These are phyloP conservation scores for Gamsiella multidivaricata DNA, from an alignment of 192 early-diverging fungal species.

Conservation along the genomic window DNA sequence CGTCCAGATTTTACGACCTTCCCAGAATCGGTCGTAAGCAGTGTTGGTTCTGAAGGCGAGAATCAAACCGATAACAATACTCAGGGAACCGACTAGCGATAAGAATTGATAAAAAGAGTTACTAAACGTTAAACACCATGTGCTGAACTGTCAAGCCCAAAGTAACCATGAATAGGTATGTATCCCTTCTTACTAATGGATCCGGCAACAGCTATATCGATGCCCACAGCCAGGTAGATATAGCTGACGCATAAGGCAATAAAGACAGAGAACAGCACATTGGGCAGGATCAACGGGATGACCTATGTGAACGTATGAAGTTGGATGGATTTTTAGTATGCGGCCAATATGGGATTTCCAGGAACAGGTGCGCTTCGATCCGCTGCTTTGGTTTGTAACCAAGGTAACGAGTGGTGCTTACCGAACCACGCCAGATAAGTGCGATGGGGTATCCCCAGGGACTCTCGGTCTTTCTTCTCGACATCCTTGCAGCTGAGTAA, in stretches of 20 bases:
- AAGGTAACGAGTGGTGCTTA: not conserved
- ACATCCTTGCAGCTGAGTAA: slow-evolving; percentile 1
- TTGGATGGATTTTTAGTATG: not conserved
- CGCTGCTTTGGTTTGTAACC: not conserved
- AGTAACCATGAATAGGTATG: too few species aligned
- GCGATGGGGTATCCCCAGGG: slow-evolving; percentile 55
- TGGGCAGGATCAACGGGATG: slow-evolving; percentile 46
- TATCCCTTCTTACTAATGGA: slow-evolving; percentile 50
- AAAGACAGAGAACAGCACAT: slow-evolving; percentile 40
- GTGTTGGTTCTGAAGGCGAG: slow-evolving; percentile 89
- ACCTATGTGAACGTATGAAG: slow-evolving; percentile 17
- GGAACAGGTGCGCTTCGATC: too few species aligned
- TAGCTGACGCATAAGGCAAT: slow-evolving; percentile 48
- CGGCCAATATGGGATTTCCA: not conserved
- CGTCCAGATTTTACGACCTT: slow-evolving; percentile 81
- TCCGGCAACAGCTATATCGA: slow-evolving; percentile 47
- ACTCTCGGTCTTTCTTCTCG: slow-evolving; percentile 26
- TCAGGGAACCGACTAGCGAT: slow-evolving; percentile 58
- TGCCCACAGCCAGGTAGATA: slow-evolving; percentile 27
- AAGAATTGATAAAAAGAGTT: not conserved
- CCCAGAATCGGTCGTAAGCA: slow-evolving; percentile 79
- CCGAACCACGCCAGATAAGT: slow-evolving; percentile 49
- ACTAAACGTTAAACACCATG: slow-evolving; percentile 12
- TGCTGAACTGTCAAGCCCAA: too few species aligned
- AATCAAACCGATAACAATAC: slow-evolving; percentile 75